These are phyloP conservation scores for Strombidium stylifer DNA, from an alignment of 73 alveolate genomes.

Conservation along the genomic window DNA sequence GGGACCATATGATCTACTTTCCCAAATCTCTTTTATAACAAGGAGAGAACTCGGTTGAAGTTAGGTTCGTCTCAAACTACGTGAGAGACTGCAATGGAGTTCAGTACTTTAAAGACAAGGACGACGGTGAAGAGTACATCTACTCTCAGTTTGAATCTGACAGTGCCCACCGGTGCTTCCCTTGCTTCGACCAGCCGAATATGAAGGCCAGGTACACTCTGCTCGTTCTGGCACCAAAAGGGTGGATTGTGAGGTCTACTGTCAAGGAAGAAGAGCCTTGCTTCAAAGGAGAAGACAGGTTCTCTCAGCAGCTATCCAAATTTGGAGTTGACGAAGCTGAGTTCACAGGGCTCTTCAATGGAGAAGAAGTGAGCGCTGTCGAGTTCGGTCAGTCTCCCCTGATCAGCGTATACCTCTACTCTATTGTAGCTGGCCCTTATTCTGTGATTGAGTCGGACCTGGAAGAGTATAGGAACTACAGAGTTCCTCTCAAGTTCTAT, in stretches of 20 bases:
- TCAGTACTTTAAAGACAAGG: conserved; percentile 89
- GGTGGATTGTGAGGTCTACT: conserved; percentile 70
- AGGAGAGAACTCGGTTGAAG: conserved; percentile 13
- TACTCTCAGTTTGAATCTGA: conserved; percentile 94
- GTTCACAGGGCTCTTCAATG: neutral
- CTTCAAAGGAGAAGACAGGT: neutral
- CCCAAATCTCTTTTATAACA: neutral
- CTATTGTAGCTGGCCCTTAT: conserved; percentile 54
- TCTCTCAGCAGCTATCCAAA: neutral
- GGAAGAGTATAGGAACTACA: conserved; percentile 7
- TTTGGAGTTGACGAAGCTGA: neutral
- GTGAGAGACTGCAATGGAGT: conserved; percentile 91
- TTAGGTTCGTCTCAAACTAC: conserved; percentile 50
- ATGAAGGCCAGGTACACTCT: conserved; percentile 85
- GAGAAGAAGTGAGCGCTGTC: neutral
- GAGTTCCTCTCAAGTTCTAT: conserved; percentile 55
- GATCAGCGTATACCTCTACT: conserved; percentile 52
- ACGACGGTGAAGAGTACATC: conserved; percentile 85
- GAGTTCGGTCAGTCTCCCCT: conserved; percentile 55
- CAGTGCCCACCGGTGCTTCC: conserved; percentile 95
- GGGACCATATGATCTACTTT: conserved; percentile 26
- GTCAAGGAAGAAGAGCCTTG: neutral
- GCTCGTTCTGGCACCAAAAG: conserved; percentile 77
- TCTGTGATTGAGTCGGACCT: conserved; percentile 25
- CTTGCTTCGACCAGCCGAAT: conserved; percentile 98